Conservation (phyloP, 1,284 basidiomycete species). For the Irpex lacteus region DNA sequence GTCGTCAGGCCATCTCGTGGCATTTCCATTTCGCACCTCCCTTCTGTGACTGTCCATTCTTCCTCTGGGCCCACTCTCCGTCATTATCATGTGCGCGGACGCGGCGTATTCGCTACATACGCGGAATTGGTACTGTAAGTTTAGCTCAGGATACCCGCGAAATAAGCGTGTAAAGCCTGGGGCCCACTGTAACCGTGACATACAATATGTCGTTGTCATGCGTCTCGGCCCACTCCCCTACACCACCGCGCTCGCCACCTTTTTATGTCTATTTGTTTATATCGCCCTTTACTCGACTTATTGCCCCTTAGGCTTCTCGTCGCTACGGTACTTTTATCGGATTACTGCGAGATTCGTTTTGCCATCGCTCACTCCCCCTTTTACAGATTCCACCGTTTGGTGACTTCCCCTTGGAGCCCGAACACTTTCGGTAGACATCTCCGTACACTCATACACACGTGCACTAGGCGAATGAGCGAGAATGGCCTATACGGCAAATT, state of each 20-base stretch:
- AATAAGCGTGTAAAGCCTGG: background rate
- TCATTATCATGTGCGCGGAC: background rate
- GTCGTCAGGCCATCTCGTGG: background rate
- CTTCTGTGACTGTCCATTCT: too few species aligned
- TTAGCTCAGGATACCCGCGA: background rate
- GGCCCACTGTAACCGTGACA: too few species aligned
- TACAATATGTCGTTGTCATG: too few species aligned
- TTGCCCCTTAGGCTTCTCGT: background rate
- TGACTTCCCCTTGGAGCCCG: background rate
- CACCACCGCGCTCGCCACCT: background rate
- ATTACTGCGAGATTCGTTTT: background rate
- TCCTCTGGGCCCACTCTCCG: too few species aligned
- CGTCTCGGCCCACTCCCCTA: background rate
- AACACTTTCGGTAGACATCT: background rate
- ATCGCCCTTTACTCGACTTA: background rate
- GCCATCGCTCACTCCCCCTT: background rate
- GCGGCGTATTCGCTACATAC: background rate
- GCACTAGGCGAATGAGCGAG: background rate
- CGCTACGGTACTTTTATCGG: background rate
- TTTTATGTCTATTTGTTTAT: background rate
- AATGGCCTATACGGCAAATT: background rate
- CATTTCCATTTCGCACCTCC: background rate
- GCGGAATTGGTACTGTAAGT: background rate
- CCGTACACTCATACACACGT: background rate
- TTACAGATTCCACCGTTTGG: background rate